Conservation (phyloP, 352 stramenopile species). For the Globisporangium mamillatum region DNA sequence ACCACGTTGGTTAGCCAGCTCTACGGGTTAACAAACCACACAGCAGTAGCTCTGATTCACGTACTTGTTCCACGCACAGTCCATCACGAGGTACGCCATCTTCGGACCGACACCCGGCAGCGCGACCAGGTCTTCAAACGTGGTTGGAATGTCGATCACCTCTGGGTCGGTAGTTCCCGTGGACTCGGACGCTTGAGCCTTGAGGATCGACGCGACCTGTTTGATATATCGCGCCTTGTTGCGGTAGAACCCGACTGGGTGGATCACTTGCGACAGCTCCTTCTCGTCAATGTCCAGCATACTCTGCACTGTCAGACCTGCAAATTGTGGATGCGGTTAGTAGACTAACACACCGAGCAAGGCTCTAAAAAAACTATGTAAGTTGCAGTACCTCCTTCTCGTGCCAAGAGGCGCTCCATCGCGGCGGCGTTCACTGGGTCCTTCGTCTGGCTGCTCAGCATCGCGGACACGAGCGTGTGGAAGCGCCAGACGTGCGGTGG, state of each 20-base stretch:
- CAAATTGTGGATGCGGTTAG: too few relatives aligned
- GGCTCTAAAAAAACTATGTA: too few relatives aligned
- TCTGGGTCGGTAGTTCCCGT: slow-evolving; percentile 10
- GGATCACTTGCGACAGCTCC: slow-evolving; percentile 87
- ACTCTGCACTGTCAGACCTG: slow-evolving; percentile 83
- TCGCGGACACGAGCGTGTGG: slow-evolving; percentile 93
- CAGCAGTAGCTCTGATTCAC: slow-evolving; percentile 10
- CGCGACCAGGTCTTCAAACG: slow-evolving; percentile 86
- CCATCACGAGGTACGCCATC: slow-evolving; percentile 96
- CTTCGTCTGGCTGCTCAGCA: slow-evolving; percentile 97
- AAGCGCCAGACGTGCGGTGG: slow-evolving; percentile 71
- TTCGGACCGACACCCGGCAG: slow-evolving; percentile 95
- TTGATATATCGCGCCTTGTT: slow-evolving; percentile 97
- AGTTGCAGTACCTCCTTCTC: slow-evolving; percentile 27
- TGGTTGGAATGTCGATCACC: slow-evolving; percentile 89
- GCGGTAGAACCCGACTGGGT: slow-evolving; percentile 94
- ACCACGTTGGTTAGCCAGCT: not conserved
- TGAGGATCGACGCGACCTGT: slow-evolving; percentile 56
- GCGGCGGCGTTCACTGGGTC: slow-evolving; percentile 88
- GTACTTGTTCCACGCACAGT: slow-evolving; percentile 87
- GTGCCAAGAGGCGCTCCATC: slow-evolving; percentile 64
- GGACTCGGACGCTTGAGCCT: slow-evolving; percentile 16
- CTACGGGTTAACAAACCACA: not conserved
- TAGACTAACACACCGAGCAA: too few relatives aligned
- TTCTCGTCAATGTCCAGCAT: slow-evolving; percentile 85